Evolutionary conservation across 2,329 filamentous ascomycete species (phyloP), one percentile per base, ranked within the genome.

Genomic region (Hyphodiscus sp.): DNA sequence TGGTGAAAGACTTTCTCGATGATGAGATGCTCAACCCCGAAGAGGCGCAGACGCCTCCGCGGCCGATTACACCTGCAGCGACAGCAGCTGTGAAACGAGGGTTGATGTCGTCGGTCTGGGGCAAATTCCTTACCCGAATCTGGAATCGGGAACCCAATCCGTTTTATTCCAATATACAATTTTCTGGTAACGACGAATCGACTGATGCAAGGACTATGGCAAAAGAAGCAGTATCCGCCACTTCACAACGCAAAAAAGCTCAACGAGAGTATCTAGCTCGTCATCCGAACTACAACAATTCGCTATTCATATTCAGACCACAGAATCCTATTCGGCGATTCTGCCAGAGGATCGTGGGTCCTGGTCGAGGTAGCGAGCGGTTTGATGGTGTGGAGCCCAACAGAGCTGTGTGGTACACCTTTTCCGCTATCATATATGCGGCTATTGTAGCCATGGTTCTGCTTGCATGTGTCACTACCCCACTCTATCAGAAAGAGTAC

Each of bases 361-460:
- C 94, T 6, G 92, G 92, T 15, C 84, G 94, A 57, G 95, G 94
- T 7, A 80, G 77, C 45, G 87, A 95, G 68, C 85, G 94, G 45
- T 87, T 95, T 58, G 89, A 97, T 69, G 94, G 94, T 15, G 83
- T 95, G 0, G 85, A 91, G 56, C 94, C 94, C 0, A 92, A 94
- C 62, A 91, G 90, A 60, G 82, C 88, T 4, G 78, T 94, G 9
- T 99, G 94, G 91, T 96, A 96, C 67, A 76, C 82, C 0, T 95
- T 97, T 68, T 96, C 94, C 0, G 89, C 90, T 2, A 87, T 99
- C 63, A 89, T 97, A 52, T 99, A 99, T 68, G 84, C 87, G 20
- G 87, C 89, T 15, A 96, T 99, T 58, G 89, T 97, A 43, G 89
- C 90, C 49, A 99, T 99, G 95, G 94, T 99, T n/a, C 72, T 96